These are phyloP conservation scores for Coemansia sp. DNA, from an alignment of 192 early-diverging fungal species.

Conservation along the genomic window DNA sequence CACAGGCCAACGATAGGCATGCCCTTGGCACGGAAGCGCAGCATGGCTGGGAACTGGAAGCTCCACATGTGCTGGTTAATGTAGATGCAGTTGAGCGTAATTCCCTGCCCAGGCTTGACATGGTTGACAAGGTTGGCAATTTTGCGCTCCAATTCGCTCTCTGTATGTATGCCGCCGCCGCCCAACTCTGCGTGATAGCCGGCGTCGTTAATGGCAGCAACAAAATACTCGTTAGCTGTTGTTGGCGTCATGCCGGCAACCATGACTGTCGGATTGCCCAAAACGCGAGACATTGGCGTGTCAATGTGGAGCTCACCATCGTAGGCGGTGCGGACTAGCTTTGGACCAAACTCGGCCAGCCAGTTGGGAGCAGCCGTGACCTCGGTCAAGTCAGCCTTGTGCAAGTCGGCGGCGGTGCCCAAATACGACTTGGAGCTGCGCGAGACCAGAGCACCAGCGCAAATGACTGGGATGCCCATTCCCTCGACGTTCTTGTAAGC, in stretches of 20 bases:
- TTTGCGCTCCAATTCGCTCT: constrained; percentile 67
- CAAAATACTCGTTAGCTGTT: constrained; percentile 80
- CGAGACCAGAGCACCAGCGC: constrained; percentile 19
- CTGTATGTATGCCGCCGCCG: constrained; percentile 89
- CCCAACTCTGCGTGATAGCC: constrained; percentile 93
- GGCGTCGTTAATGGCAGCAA: constrained; percentile 83
- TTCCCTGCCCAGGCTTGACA: constrained; percentile 79
- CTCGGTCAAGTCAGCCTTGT: constrained; percentile 64
- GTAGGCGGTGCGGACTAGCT: constrained; percentile 66
- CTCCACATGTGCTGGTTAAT: constrained; percentile 88
- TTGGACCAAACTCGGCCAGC: constrained; percentile 81
- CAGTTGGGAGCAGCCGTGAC: constrained; percentile 85
- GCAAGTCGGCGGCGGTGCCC: constrained; percentile 74
- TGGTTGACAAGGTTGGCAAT: constrained; percentile 74
- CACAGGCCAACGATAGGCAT: constrained; percentile 91
- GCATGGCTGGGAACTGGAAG: constrained; percentile 79
- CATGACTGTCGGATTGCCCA: constrained; percentile 91
- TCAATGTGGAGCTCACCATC: constrained; percentile 77
- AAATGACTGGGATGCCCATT: constrained; percentile 66
- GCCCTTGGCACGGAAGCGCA: constrained; percentile 81
- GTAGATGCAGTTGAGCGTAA: constrained; percentile 93
- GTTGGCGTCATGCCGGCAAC: constrained; percentile 95
- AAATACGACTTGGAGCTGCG: constrained; percentile 55
- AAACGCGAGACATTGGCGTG: constrained; percentile 81
- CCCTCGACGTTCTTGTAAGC: constrained; percentile 91